Percentiles rank a stretch among this genome's conserved stretches.
Evolutionary conservation across 106 monocot genomes (phyloP).

Genomic region (Acanthochlamys bracteata): DNA sequence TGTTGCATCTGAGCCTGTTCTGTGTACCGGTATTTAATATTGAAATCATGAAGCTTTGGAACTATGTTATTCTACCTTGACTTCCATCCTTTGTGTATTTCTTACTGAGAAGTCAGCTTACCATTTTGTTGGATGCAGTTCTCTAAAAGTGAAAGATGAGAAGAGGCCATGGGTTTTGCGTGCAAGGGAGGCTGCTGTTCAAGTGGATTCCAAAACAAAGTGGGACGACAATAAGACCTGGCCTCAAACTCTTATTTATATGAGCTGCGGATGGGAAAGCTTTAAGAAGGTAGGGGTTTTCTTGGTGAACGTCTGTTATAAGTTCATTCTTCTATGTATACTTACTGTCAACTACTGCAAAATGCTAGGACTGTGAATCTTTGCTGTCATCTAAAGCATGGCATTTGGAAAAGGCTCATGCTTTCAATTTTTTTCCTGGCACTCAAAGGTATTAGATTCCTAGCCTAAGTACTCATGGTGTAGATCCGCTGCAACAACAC

Average conservation of each 20-base stretch:
- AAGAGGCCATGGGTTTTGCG: conserved; percentile 96
- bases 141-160: conserved; percentile 62
- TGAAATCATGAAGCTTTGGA: too few species aligned
- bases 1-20: too few species aligned
- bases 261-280: conserved; percentile 99
- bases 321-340: background rate
- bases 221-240: conserved; percentile 46
- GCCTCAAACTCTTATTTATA: conserved; percentile 85
- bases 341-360: conserved; percentile 5
- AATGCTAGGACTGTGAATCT: conserved; percentile 62
- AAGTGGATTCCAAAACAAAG: conserved; percentile 52
- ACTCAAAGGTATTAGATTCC: conserved; percentile 86
- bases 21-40: too few species aligned
- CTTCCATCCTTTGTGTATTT: background rate
- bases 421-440: conserved; percentile 94
- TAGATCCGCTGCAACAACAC: background rate
- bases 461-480: conserved; percentile 1
- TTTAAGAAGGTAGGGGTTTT: conserved; percentile 67
- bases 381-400: conserved; percentile 63
- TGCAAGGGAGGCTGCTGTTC: conserved; percentile 83
- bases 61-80: too few species aligned
- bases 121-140: conserved; percentile 19
- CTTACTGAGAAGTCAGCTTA: background rate
- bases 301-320: background rate
- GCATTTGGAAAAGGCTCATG: conserved; percentile 94